Evolutionary conservation across 345 rosid species (phyloP), one percentile per base, ranked within the genome.

Genomic region (Ceriops decandra): DNA sequence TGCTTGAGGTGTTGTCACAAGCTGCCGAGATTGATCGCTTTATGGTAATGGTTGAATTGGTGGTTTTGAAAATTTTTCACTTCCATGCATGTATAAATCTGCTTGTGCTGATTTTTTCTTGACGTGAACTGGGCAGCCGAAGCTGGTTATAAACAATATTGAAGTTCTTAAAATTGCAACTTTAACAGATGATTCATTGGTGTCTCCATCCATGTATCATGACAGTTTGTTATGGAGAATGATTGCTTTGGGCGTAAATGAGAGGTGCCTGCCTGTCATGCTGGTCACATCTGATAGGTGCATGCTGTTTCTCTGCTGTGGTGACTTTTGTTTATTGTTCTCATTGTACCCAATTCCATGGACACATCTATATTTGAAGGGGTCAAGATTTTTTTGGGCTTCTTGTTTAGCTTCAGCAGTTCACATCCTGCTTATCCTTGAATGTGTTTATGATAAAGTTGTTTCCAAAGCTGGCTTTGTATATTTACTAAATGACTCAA

Each of bases 181-280:
- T 69, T 78, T 79, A 64, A 82, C 77, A 2, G 89, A 91, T 81
- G 95, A 86, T 73, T 75, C 86, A 27, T 57, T 72, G 24, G 87
- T 90, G 56, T 76, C 81, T 62, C 90, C 84, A 5, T 60, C 99
- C 68, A 74, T 83, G 88, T 95, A 88, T 82, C 99, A 95, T 75
- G 97, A 95, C 76, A 90, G 88, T 78, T 79, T 95, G 81, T 63
- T 92, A 71, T 92, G 93, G 91, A 88, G 97, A 83, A 88, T 95
- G 69, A 85, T 88, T 73, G 85, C 92, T 27, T 67, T 92, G 72
- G 96, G 95, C 68, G 97, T 85, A 20, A 95, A 95, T 61, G 97
- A 92, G 62, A 85, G 82, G 49, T 82, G 87, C 75, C 76, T 95
- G 70, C 99, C 98, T 58, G 89, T 95, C 65, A 73, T 92, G 71